phyloP scores from a whole-genome alignment of 805 yeast genomes.

The Sugiyamaella mastotermitis region DNA sequence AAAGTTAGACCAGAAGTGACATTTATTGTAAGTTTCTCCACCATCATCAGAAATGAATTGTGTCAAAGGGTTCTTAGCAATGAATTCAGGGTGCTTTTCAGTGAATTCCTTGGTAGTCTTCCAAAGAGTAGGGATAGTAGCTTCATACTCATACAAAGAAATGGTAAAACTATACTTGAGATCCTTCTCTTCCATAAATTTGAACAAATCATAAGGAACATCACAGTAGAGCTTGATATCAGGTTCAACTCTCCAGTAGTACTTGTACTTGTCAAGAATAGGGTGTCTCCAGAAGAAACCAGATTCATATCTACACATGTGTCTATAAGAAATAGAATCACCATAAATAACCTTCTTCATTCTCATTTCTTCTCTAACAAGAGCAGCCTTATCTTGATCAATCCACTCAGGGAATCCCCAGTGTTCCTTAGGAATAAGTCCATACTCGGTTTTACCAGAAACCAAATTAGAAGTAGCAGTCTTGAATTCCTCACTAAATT shows the following conservation, averaged over 20 bases:
- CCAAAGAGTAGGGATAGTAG: conserved; percentile 78
- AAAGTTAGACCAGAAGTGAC: conserved; percentile 83
- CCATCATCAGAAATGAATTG: conserved; percentile 66
- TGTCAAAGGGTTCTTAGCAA: conserved; percentile 58
- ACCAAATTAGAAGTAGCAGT: conserved; percentile 44
- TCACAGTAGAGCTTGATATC: conserved; percentile 69
- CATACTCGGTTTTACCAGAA: conserved; percentile 67
- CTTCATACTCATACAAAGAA: conserved; percentile 60
- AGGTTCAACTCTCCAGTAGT: conserved; percentile 94
- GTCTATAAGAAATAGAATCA: conserved; percentile 68
- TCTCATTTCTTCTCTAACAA: conserved; percentile 52
- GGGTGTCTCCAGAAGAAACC: conserved; percentile 79
- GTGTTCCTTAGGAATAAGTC: conserved; percentile 65
- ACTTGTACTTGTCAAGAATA: conserved; percentile 61
- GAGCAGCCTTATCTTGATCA: conserved; percentile 65
- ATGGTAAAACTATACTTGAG: conserved; percentile 74
- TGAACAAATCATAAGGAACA: conserved; percentile 71
- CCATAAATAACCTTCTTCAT: conserved; percentile 62
- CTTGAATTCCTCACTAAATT: conserved; percentile 68
- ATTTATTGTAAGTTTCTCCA: conserved; percentile 68
- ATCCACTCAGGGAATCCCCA: conserved; percentile 86
- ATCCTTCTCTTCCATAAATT: conserved; percentile 69
- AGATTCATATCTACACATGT: conserved; percentile 85
- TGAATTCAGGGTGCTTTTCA: conserved; percentile 48
- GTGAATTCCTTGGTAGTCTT: conserved; percentile 60